phyloP scores from a whole-genome alignment of 345 rosid species.

The Eucalyptus paniculata region DNA sequence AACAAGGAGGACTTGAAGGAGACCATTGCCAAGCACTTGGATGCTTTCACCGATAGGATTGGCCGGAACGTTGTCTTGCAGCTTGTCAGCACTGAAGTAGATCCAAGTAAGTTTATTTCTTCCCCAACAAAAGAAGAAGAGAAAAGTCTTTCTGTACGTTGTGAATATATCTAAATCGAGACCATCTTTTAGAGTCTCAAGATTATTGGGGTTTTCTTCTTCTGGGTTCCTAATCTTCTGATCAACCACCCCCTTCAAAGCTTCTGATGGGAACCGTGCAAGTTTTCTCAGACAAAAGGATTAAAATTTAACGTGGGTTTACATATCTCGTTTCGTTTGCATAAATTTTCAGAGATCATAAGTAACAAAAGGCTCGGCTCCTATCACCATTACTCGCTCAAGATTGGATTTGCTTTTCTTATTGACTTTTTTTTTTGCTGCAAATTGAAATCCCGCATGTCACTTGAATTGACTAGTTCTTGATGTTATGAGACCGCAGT shows the following conservation, averaged over 20 bases:
- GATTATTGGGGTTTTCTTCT: neutral
- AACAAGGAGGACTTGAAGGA: conserved; percentile 74
- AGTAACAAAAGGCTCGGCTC: neutral
- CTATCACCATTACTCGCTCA: neutral
- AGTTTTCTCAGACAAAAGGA: neutral
- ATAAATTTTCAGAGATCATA: neutral
- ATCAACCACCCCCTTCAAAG: neutral
- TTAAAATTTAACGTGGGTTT: neutral
- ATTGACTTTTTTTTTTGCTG: neutral
- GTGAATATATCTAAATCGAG: neutral
- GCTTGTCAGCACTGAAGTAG: conserved; percentile 70
- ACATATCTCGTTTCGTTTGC: neutral
- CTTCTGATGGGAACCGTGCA: neutral
- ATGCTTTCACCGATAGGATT: conserved; percentile 60
- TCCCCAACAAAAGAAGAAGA: neutral
- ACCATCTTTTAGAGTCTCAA: neutral
- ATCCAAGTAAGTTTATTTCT: conserved; percentile 57
- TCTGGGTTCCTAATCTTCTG: neutral
- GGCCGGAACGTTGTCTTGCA: conserved; percentile 80
- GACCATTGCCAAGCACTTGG: conserved; percentile 59
- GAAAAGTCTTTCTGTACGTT: neutral
- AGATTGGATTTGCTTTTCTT: neutral
- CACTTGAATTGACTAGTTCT: neutral
- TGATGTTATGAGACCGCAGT: neutral
- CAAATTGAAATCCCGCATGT: neutral